A percentile compares a stretch with the other conserved stretches of the same genome.
Evolutionary conservation across 179 eudicot species (phyloP).

Genomic region (Heliamphora pulchella): DNA sequence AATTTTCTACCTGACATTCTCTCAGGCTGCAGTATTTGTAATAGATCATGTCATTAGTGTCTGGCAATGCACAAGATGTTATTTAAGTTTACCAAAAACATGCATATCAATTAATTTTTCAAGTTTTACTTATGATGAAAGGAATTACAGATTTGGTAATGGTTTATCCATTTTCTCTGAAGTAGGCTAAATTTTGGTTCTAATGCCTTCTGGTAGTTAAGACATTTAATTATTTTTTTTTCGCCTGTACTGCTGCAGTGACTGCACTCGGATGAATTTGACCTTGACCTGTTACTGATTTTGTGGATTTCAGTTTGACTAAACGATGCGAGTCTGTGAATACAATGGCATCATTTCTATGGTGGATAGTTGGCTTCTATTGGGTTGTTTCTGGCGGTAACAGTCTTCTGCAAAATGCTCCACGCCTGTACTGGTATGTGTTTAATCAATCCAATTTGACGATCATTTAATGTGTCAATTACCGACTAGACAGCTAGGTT

Average conservation of each 20-base stretch:
- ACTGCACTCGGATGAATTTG: background rate
- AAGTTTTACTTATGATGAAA: background rate
- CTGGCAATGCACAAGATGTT: too few relatives aligned
- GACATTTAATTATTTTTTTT: background rate
- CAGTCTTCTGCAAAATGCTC: conserved; percentile 57
- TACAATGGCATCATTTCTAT: conserved; percentile 80
- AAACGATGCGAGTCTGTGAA: conserved; percentile 76
- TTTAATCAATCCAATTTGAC: background rate
- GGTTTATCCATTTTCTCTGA: background rate
- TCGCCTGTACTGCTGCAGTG: background rate
- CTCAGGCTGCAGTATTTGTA: too few relatives aligned
- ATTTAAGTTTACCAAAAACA: background rate
- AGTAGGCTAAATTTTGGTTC: background rate
- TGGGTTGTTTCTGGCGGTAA: conserved; percentile 94
- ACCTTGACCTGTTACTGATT: conserved; percentile 10
- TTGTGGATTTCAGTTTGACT: conserved; percentile 40
- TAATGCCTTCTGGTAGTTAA: background rate
- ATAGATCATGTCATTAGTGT: too few relatives aligned
- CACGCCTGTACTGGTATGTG: conserved; percentile 78
- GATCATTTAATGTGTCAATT: background rate
- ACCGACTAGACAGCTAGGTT: background rate
- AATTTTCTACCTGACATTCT: too few relatives aligned
- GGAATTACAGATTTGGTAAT: background rate
- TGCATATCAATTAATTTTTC: background rate
- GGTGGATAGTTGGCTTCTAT: conserved; percentile 99